Percentiles rank a stretch among this genome's conserved stretches.
Conservation (phyloP, 208 protist genomes). For the Wallacemonas sp. region DNA sequence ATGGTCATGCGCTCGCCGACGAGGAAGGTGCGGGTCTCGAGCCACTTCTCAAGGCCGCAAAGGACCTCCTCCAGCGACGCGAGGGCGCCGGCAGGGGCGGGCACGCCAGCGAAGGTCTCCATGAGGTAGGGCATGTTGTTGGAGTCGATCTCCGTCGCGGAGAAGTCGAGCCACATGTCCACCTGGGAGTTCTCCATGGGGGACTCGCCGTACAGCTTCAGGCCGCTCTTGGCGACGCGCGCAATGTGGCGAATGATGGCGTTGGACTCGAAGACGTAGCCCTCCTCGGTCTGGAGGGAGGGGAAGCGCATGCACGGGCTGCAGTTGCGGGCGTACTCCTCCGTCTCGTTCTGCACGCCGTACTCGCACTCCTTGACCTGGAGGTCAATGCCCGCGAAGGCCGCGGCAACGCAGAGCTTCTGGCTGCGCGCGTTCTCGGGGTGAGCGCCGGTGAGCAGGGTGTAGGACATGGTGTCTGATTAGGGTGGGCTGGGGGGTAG, state of each 20-base stretch:
- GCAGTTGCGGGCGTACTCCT: conserved; percentile 64
- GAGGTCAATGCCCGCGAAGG: conserved; percentile 62
- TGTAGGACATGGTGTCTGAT: conserved; percentile 44
- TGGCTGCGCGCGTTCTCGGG: conserved; percentile 53
- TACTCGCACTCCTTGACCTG: conserved; percentile 37
- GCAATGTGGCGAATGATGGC: conserved; percentile 87
- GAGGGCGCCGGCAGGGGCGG: conserved; percentile 30
- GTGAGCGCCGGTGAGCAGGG: conserved; percentile 27
- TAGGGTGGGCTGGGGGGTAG: too few relatives aligned
- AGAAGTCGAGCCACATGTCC: conserved; percentile 91
- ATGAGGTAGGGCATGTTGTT: conserved; percentile 34
- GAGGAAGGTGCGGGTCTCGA: conserved; percentile 84
- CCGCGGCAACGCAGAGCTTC: conserved; percentile 68
- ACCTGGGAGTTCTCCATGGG: conserved; percentile 73
- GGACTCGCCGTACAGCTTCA: conserved; percentile 71
- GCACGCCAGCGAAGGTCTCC: conserved; percentile 25
- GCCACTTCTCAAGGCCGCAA: conserved; percentile 63
- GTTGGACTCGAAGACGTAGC: conserved; percentile 88
- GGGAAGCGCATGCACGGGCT: conserved; percentile 72
- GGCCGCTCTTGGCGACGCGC: conserved; percentile 53
- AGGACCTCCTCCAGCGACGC: conserved; percentile 46
- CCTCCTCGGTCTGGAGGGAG: conserved; percentile 60
- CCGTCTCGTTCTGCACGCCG: conserved; percentile 68
- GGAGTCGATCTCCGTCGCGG: conserved; percentile 59
- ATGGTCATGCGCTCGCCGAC: conserved; percentile 85